phyloP scores from a whole-genome alignment of 2,329 filamentous ascomycete species.

The Botrytis fabae region DNA sequence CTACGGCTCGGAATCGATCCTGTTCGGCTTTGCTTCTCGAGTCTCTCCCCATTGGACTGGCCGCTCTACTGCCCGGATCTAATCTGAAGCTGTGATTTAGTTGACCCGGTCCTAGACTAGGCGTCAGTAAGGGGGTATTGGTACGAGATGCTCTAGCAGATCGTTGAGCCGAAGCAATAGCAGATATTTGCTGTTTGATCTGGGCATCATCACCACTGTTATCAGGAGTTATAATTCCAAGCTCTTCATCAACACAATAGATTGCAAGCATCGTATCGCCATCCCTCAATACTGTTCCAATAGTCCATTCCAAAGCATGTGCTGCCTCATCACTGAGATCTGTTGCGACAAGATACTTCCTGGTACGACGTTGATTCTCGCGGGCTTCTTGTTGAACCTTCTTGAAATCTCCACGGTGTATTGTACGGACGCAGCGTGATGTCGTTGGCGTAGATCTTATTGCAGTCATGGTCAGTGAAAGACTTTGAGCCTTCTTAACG shows the following conservation, averaged over 20 bases:
- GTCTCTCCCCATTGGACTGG: conserved; percentile 46
- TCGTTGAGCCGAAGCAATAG: conserved; percentile 59
- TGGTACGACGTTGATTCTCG: conserved; percentile 72
- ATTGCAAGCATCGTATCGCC: conserved; percentile 93
- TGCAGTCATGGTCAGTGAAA: conserved; percentile 77
- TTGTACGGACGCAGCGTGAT: conserved; percentile 82
- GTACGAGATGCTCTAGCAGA: conserved; percentile 30
- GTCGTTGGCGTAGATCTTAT: conserved; percentile 74
- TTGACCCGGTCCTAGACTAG: conserved; percentile 30
- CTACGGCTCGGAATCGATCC: conserved; percentile 78
- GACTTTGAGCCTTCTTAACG: conserved; percentile 82
- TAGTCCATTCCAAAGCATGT: conserved; percentile 95
- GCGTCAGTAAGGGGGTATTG: conserved; percentile 32
- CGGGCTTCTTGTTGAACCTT: conserved; percentile 76
- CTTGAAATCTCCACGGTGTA: conserved; percentile 83
- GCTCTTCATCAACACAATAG: conserved; percentile 90
- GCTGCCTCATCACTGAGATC: conserved; percentile 93
- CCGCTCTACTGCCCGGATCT: conserved; percentile 32
- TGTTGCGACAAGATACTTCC: conserved; percentile 94
- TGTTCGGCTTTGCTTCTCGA: conserved; percentile 63
- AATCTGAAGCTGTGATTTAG: conserved; percentile 31
- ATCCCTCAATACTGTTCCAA: conserved; percentile 90
- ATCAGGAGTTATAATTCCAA: conserved; percentile 50
- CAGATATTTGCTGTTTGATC: conserved; percentile 72
- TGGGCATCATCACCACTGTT: conserved; percentile 61